Base-by-base conservation (phyloP, 495 filamentous ascomycete species). In the Daldinia childiae region DNA sequence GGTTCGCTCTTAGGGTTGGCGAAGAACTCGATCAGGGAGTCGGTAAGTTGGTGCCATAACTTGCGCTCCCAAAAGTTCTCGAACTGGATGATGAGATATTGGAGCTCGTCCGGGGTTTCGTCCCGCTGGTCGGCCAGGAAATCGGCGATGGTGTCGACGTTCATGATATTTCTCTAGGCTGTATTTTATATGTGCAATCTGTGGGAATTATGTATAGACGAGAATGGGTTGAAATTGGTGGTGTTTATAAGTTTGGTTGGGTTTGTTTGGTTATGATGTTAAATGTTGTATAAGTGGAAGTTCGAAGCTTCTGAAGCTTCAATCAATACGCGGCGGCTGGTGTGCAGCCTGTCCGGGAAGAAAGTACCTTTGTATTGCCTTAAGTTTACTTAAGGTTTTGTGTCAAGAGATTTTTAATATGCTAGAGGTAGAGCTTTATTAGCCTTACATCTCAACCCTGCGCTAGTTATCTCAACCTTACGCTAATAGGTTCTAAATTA, bases 31-130 rank as follows among this genome's bases (percentile, higher is more conserved):
- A 98, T 85, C 61, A 98, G 85, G 34, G 89, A 81, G 74, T 95
- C 91, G 36, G 95, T 99, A 56, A 99, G 93, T 81, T 99, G 94
- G 82, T 99, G 96, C 95, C 95, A 99, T 82, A 99, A 87, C 83
- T 97, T 96, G 68, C 95, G 91, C 84, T 99, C 95, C 96, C 95
- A 98, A 80, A 87, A 92, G 79, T 97, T 93, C 87, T 99, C 95
- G 69, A 98, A 97, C 67, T 90, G 90, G 71, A 98, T 88, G 82
- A 97, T 93, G 74, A 90, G 87, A 74, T 89, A 86, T 80, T 98
- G 95, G 58, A 95, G 87, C 76, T 97, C 91, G 63, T 92, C 91
- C 62, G 94, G 93, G 76, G 94, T 91, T 75, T 91, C 88, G 71
- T 90, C 88, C 79, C 95, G 92, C 85, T 95, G 92, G 64, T 95